These are phyloP conservation scores for Coix lacrymajobi DNA, from an alignment of 176 grass and related monocot species.

Conservation along the genomic window DNA sequence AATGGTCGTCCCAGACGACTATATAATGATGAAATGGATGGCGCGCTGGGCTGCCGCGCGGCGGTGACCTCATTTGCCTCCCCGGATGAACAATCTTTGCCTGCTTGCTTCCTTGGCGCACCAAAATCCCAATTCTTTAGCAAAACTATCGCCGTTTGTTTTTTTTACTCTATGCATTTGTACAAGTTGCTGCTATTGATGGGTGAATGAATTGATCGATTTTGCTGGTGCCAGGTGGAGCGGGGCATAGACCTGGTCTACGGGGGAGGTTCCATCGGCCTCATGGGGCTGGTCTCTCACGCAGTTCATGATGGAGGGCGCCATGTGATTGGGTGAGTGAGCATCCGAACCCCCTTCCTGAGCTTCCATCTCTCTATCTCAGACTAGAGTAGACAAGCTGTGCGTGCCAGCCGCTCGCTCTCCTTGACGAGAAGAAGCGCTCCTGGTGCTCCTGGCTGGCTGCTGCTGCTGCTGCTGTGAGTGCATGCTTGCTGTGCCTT, in stretches of 20 bases:
- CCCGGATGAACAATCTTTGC: conserved; percentile 13
- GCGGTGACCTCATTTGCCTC: conserved; percentile 33
- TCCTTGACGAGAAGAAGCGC: conserved; percentile 20
- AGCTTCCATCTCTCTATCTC: background rate
- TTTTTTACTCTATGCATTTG: background rate
- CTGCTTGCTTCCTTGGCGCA: background rate
- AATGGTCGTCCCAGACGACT: background rate
- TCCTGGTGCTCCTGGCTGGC: background rate
- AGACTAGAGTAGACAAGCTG: background rate
- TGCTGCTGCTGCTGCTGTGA: conserved; percentile 11
- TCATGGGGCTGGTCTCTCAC: conserved; percentile 94
- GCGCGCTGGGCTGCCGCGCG: background rate
- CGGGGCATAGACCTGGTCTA: conserved; percentile 97
- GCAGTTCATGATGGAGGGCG: conserved; percentile 97
- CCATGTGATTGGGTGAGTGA: conserved; percentile 94
- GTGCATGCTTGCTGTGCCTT: conserved; percentile 49
- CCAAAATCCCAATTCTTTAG: background rate
- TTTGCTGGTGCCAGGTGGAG: conserved; percentile 62
- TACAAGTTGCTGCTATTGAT: background rate
- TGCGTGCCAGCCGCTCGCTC: conserved; percentile 27
- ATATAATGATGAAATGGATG: conserved; percentile 9
- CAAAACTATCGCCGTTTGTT: background rate
- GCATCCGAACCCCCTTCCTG: conserved; percentile 4
- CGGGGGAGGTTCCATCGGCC: conserved; percentile 89
- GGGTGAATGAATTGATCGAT: background rate